Evolutionary conservation across 2,329 filamentous ascomycete genomes (phyloP), one percentile per base, ranked within the genome.

Genomic region (Aaosphaeria pasadenensis): DNA sequence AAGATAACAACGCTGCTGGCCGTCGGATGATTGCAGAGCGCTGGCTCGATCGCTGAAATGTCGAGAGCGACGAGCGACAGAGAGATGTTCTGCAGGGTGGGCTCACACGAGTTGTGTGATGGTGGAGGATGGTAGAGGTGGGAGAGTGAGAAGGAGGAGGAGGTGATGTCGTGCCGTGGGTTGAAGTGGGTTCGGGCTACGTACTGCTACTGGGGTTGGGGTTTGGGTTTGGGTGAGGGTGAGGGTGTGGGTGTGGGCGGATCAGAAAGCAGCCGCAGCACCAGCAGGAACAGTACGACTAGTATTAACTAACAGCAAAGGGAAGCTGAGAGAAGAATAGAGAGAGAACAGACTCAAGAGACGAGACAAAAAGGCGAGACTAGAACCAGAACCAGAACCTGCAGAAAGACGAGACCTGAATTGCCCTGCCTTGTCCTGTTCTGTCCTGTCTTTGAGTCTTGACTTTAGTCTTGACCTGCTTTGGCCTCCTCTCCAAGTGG

Each of bases 71-170:
- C 31, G 30, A 13, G 29, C 43, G 44, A 24, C 17, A 24, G 17
- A 24, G 17, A 24, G 17, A 30, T 13, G 36, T 9, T 5, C 30
- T 42, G 44, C 38, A 42, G 45, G 45, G 13, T 42, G 39, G n/a
- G 39, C 13, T 17, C 31, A 38, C 33, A n/a, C 29, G 9, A 28
- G 11, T 36, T 31, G 38, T 31, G 32, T 42, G 31, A 39, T 39
- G 45, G 30, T 36, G 32, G 52, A 43, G 47, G 44, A 50, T 48
- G 49, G 50, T 47, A 57, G 33, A 36, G 39, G 42, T 44, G 24
- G 43, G 33, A 36, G 36, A 36, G 33, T 11, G 33, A 43, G 42
- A 41, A 45, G 44, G 45, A 33, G 45, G 44, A 43, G 11, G 46
- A 39, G 30, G 35, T 11, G 43, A 28, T 31, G 17, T 24, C 17